A percentile compares a stretch with the other conserved stretches of the same genome.
phyloP scores from a whole-genome alignment of 139 green algal genomes.

The Zygnema cylindricum region DNA sequence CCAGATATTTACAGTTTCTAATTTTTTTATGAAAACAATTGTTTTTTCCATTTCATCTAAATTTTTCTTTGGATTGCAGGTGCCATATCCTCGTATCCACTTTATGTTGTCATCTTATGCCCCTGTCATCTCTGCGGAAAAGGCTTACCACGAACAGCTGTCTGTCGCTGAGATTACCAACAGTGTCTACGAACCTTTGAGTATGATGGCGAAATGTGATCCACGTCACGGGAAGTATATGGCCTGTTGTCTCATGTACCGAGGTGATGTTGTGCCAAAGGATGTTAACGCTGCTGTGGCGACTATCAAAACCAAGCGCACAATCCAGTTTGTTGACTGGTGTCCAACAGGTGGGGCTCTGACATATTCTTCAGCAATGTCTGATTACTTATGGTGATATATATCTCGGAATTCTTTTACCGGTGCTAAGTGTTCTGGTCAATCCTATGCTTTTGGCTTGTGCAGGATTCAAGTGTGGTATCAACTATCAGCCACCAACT shows the following conservation, averaged over 20 bases:
- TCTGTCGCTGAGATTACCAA: constrained; percentile 71
- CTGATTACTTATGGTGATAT: constrained; percentile 97
- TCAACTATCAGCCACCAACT: no score
- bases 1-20: no score
- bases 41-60: no score
- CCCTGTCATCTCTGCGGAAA: constrained; percentile 71
- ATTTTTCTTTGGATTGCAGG: no score
- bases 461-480: constrained; percentile 99
- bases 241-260: constrained; percentile 99
- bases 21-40: no score
- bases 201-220: no score
- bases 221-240: no score
- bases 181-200: constrained; percentile 68
- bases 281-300: no score
- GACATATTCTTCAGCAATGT: constrained; percentile 99
- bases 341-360: constrained; percentile 90
- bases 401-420: no score
- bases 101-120: constrained; percentile 74
- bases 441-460: constrained; percentile 99
- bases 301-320: no score
- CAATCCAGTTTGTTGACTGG: no score
- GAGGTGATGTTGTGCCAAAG: constrained; percentile 98
- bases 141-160: constrained; percentile 73
- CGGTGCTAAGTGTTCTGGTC: no score
- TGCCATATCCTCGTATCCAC: constrained; percentile 73